These are phyloP conservation scores for Penstemon barbatus DNA, from an alignment of 257 asterid species.

Conservation along the genomic window DNA sequence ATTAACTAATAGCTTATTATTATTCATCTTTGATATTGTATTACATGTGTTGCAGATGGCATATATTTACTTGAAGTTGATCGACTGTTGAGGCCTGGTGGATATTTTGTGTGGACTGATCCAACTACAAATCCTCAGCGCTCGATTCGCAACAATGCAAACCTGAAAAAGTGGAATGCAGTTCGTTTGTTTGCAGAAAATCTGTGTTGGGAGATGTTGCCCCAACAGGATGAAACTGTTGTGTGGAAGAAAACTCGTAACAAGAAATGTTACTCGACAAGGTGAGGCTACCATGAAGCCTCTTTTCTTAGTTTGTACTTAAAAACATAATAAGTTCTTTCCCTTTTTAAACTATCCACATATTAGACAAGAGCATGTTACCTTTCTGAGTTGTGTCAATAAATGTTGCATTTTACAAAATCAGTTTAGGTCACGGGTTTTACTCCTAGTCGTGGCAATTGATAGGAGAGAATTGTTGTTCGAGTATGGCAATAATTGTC, in stretches of 20 bases:
- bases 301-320: background rate
- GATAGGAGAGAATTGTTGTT: background rate
- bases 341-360: background rate
- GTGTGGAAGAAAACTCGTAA: slow-evolving; percentile 92
- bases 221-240: slow-evolving; percentile 93
- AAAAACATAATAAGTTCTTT: background rate
- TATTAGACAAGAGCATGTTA: background rate
- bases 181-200: slow-evolving; percentile 58
- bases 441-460: background rate
- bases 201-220: slow-evolving; percentile 91
- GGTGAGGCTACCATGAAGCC: slow-evolving; percentile 45
- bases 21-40: no score
- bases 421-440: background rate
- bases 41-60: slow-evolving; percentile 62
- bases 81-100: slow-evolving; percentile 94
- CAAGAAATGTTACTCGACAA: slow-evolving; percentile 66
- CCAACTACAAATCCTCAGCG: slow-evolving; percentile 76
- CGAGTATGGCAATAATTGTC: no score
- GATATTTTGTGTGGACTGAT: slow-evolving; percentile 99
- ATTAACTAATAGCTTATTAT: background rate
- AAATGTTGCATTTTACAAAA: background rate
- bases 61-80: slow-evolving; percentile 78
- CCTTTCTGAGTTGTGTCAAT: background rate
- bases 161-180: slow-evolving; percentile 77
- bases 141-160: slow-evolving; percentile 67